phyloP scores from a whole-genome alignment of 108 stramenopile species.

The Nitzschia inconspicua region DNA sequence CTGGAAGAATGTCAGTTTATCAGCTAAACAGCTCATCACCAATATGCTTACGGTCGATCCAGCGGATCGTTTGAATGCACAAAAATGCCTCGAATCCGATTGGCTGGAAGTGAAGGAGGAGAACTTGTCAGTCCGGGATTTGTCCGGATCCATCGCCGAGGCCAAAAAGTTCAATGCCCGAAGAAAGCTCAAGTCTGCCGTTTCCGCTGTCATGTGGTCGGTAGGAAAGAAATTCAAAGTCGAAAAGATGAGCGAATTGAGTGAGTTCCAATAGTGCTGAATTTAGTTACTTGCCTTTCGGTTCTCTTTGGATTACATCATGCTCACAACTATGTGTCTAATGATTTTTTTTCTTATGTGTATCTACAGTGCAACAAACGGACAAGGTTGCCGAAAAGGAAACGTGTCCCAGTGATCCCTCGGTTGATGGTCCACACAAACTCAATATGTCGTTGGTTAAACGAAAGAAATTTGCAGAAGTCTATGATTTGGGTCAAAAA shows the following conservation, averaged over 20 bases:
- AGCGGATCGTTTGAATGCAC: conserved; percentile 46
- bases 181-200: conserved; percentile 63
- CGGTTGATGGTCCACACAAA: no score
- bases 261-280: no score
- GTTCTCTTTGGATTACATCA: no score
- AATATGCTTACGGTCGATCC: conserved; percentile 75
- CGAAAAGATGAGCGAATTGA: conserved; percentile 37
- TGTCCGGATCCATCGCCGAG: conserved; percentile 50
- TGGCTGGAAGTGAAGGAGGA: conserved; percentile 55
- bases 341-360: no score
- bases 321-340: no score
- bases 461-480: conserved; percentile 44
- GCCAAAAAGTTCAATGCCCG: conserved; percentile 74
- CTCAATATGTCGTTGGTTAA: conserved; percentile 26
- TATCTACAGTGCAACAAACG: conserved; percentile 3
- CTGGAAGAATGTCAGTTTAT: conserved; percentile 65
- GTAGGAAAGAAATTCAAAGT: conserved; percentile 14
- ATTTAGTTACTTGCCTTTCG: no score
- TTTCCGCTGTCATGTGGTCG: conserved; percentile 39
- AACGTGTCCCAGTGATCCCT: no score
- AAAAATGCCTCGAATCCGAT: conserved; percentile 49
- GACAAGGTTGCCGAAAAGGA: conserved; percentile 24
- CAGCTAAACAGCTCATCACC: conserved; percentile 79
- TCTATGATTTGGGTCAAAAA: conserved; percentile 52
- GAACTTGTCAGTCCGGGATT: conserved; percentile 36